These are phyloP conservation scores for Ichthyophthirius multifiliis DNA, from an alignment of 169 alveolate species.

Conservation along the genomic window DNA sequence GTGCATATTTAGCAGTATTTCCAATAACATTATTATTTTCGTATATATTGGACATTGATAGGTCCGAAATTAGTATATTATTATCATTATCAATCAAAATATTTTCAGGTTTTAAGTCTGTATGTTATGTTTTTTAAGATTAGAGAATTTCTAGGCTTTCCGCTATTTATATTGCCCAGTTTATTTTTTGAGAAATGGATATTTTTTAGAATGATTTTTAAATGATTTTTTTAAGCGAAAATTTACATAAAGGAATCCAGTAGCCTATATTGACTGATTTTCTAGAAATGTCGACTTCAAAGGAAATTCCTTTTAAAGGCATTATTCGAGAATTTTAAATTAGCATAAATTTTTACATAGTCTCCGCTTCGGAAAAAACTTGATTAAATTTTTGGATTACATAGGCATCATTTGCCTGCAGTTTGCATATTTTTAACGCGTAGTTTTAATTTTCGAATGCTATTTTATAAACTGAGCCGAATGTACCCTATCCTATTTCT, in stretches of 20 bases:
- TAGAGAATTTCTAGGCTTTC: background rate
- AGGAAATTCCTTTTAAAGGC: slow-evolving; percentile 3
- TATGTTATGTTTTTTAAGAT: background rate
- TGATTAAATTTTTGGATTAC: background rate
- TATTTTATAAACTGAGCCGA: background rate
- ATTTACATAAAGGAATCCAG: background rate
- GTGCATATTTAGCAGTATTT: slow-evolving; percentile 4
- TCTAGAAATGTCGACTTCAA: background rate
- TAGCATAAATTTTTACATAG: slow-evolving; percentile 2
- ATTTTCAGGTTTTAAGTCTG: background rate
- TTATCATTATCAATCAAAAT: background rate
- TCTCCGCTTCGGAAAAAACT: background rate
- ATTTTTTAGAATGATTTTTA: background rate
- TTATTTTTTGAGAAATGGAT: background rate
- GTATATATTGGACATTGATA: background rate
- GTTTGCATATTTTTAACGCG: background rate
- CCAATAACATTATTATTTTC: background rate
- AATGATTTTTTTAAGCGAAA: background rate
- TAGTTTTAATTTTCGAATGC: background rate
- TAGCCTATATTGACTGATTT: background rate
- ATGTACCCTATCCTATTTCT: background rate
- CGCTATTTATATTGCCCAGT: background rate
- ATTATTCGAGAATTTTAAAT: background rate
- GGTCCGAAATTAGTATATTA: background rate
- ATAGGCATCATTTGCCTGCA: background rate